Conservation (phyloP, 805 yeast genomes). For the Priceomyces carsonii region DNA sequence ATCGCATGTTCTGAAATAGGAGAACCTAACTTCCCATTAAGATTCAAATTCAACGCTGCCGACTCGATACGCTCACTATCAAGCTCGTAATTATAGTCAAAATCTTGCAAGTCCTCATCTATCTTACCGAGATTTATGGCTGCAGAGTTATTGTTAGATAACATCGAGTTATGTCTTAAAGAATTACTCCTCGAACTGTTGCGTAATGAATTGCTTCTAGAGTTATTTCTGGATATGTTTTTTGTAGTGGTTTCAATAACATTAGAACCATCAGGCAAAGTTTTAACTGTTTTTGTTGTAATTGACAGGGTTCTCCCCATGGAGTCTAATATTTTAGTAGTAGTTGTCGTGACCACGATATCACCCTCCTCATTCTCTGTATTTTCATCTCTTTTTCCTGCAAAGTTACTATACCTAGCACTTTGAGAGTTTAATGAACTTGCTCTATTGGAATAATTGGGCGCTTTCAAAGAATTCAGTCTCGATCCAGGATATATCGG, state of each 20-base stretch:
- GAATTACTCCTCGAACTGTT: slow-evolving; percentile 33
- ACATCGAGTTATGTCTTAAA: slow-evolving; percentile 18
- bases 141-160: slow-evolving; percentile 12
- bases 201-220: slow-evolving; percentile 33
- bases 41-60: slow-evolving; percentile 1
- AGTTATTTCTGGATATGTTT: slow-evolving; percentile 35
- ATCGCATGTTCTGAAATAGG: slow-evolving; percentile 4
- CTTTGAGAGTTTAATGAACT: slow-evolving; percentile 13
- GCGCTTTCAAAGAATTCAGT: slow-evolving; percentile 5
- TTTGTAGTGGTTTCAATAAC: slow-evolving; percentile 44
- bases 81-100: slow-evolving; percentile 41
- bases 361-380: slow-evolving; percentile 21
- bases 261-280: slow-evolving; percentile 43
- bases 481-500: slow-evolving; percentile 10
- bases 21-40: slow-evolving; percentile 6
- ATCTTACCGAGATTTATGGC: slow-evolving; percentile 34
- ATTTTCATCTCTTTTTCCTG: slow-evolving; percentile 13
- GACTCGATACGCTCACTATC: slow-evolving; percentile 18
- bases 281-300: slow-evolving; percentile 9
- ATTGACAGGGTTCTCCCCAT: slow-evolving; percentile 34
- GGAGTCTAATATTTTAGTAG: slow-evolving; percentile 42
- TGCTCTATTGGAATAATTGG: slow-evolving; percentile 7
- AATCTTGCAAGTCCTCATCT: slow-evolving; percentile 44
- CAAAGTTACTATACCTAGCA: not conserved
- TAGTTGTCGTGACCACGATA: slow-evolving; percentile 38